These are phyloP conservation scores for Mortierella sp. DNA, from an alignment of 371 early-diverging fungal species.

Conservation along the genomic window DNA sequence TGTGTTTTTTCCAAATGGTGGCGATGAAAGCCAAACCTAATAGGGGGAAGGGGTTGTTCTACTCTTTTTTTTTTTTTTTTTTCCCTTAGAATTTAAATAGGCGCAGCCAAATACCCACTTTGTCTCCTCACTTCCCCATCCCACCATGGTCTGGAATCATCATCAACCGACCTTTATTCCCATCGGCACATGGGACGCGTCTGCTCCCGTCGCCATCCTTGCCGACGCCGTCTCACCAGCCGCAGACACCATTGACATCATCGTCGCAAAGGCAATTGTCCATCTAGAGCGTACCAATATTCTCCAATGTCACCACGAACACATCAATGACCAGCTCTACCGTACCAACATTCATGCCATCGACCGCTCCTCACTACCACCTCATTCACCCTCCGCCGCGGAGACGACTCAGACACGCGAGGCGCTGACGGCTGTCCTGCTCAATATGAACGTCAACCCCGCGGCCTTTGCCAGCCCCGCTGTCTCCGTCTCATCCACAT, in stretches of 20 bases:
- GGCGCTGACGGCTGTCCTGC: constrained; percentile 21
- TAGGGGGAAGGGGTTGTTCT: too few species aligned
- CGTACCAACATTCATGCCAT: constrained; percentile 27
- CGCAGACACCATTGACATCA: constrained; percentile 2
- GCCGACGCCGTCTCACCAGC: background rate
- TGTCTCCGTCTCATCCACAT: background rate
- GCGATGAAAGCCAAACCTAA: too few species aligned
- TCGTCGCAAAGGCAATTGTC: background rate
- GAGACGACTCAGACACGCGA: background rate
- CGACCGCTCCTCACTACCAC: background rate
- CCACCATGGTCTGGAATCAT: too few species aligned
- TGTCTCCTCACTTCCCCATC: too few species aligned
- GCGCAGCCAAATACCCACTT: too few species aligned
- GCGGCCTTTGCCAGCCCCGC: constrained; percentile 6
- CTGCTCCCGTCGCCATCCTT: too few species aligned
- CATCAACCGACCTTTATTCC: constrained; percentile 12
- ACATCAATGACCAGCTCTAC: background rate
- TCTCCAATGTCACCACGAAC: background rate
- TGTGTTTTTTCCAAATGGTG: too few species aligned
- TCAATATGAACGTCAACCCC: constrained; percentile 36
- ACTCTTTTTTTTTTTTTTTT: too few species aligned
- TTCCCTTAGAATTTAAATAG: too few species aligned
- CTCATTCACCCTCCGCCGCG: background rate
- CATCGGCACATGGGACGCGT: constrained; percentile 37
- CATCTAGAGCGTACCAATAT: constrained; percentile 7